Evolutionary conservation across 371 early-diverging fungal species (phyloP).

Genomic region (Choanephora cucurbitarum): DNA sequence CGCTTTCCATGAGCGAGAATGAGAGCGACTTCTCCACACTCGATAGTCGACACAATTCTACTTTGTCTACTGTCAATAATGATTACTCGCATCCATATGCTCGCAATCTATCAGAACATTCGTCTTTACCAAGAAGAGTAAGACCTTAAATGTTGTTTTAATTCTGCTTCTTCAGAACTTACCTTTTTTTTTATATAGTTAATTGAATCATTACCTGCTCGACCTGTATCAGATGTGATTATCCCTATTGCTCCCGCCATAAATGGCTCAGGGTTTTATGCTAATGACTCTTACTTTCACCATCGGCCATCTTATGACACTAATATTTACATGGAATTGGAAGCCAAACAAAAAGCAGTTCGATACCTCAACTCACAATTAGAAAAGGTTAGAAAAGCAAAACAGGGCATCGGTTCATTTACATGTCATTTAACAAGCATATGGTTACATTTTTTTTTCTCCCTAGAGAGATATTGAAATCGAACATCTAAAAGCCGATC

Average conservation of each 20-base stretch:
- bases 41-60: slow-evolving; percentile 17
- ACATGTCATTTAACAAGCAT: not conserved
- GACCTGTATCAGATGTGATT: slow-evolving; percentile 16
- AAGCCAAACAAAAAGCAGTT: slow-evolving; percentile 16
- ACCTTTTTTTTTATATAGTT: not conserved
- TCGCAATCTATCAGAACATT: not conserved
- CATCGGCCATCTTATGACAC: slow-evolving; percentile 1
- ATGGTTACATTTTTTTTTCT: not conserved
- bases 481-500: slow-evolving; percentile 21
- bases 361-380: slow-evolving; percentile 14
- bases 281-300: not conserved
- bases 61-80: slow-evolving; percentile 13
- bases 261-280: not conserved
- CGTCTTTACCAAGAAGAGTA: not conserved
- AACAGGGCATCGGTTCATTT: too few relatives aligned
- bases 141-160: not conserved
- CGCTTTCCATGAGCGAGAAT: slow-evolving; percentile 21
- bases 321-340: slow-evolving; percentile 5
- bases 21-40: slow-evolving; percentile 16
- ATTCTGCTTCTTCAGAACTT: too few relatives aligned
- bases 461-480: slow-evolving; percentile 23
- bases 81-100: too few relatives aligned
- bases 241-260: slow-evolving; percentile 15
- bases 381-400: slow-evolving; percentile 11
- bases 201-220: not conserved